phyloP scores from a whole-genome alignment of 371 early-diverging fungal genomes.

The Rhizomucor miehei region DNA sequence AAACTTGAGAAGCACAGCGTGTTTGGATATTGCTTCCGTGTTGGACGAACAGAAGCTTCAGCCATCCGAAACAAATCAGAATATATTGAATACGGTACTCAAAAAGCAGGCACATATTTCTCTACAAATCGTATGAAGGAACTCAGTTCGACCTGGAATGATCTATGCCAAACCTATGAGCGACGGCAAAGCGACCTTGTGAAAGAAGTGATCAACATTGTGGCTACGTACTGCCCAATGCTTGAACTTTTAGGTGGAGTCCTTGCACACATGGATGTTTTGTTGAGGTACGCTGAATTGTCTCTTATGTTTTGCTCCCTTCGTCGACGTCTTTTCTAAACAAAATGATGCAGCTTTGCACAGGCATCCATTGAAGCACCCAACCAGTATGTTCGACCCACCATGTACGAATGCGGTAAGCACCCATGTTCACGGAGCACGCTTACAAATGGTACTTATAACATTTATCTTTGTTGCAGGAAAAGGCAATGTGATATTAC shows the following conservation, averaged over 20 bases:
- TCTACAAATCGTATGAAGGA: constrained; percentile 69
- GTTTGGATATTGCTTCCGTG: constrained; percentile 87
- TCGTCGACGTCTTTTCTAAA: too few species aligned
- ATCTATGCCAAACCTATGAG: constrained; percentile 60
- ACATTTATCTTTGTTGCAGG: constrained; percentile 25
- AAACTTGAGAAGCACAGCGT: constrained; percentile 82
- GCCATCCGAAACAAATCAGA: constrained; percentile 56
- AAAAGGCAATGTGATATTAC: constrained; percentile 62
- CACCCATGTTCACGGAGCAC: not conserved
- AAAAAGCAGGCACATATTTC: constrained; percentile 87
- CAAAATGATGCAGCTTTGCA: constrained; percentile 81
- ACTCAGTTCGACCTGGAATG: constrained; percentile 50
- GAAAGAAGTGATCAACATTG: constrained; percentile 81
- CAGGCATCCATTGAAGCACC: constrained; percentile 84
- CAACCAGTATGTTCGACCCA: constrained; percentile 81
- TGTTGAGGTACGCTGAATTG: constrained; percentile 52
- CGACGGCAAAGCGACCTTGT: constrained; percentile 71
- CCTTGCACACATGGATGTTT: constrained; percentile 84
- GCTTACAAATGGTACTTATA: not conserved
- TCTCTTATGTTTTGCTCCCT: not conserved
- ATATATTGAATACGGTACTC: constrained; percentile 87
- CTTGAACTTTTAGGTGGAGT: constrained; percentile 74
- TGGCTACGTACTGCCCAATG: constrained; percentile 80
- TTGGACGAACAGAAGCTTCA: constrained; percentile 60
- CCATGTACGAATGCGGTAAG: constrained; percentile 50